Percentiles rank a stretch among this genome's conserved stretches.
These are phyloP conservation scores for Setaria viridis DNA, from an alignment of 202 grass and related monocot species.

Conservation along the genomic window DNA sequence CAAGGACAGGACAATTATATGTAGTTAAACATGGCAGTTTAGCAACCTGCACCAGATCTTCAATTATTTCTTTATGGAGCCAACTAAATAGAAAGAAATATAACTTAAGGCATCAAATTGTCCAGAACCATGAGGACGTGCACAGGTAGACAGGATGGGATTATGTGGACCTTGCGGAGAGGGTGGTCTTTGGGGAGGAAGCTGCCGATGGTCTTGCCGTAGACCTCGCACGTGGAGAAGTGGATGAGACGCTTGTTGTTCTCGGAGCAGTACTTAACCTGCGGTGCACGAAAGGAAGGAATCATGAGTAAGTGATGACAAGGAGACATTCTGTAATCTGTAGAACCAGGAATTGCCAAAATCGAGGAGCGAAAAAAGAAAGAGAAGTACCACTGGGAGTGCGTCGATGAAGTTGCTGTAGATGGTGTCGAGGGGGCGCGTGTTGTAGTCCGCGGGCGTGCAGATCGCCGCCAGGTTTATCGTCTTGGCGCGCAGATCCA, in stretches of 20 bases:
- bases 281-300: neutral
- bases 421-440: conserved; percentile 92
- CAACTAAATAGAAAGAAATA: neutral
- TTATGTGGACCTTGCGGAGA: conserved; percentile 65
- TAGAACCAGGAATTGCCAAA: too few species aligned
- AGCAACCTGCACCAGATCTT: conserved; percentile 27
- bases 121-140: neutral
- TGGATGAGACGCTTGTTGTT: conserved; percentile 93
- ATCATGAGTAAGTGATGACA: too few species aligned
- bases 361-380: too few species aligned
- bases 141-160: too few species aligned
- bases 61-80: neutral
- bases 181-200: conserved; percentile 94
- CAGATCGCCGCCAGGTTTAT: conserved; percentile 97
- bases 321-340: neutral
- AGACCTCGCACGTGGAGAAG: conserved; percentile 97
- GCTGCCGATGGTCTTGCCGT: conserved; percentile 95
- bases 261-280: conserved; percentile 98
- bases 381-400: conserved; percentile 73
- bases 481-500: conserved; percentile 61
- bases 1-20: conserved; percentile 1
- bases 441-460: conserved; percentile 98
- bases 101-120: too few species aligned
- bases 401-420: conserved; percentile 99
- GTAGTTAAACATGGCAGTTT: conserved; percentile 17